These are phyloP conservation scores for Carex pumila DNA, from an alignment of 176 grass and related monocot species.

Conservation along the genomic window DNA sequence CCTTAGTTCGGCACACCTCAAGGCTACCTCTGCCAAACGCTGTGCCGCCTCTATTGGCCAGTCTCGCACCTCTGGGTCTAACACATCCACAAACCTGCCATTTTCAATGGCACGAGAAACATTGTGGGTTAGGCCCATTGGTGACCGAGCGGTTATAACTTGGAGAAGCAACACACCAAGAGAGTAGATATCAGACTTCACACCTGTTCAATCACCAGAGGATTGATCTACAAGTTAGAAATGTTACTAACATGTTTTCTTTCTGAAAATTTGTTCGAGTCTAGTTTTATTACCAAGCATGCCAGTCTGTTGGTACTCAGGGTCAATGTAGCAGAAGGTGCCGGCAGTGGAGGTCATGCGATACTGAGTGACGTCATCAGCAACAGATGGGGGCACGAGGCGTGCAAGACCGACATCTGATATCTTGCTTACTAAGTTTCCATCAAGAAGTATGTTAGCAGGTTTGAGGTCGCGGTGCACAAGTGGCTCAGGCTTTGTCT, in stretches of 20 bases:
- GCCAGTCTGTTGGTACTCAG: constrained; percentile 91
- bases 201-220: neutral
- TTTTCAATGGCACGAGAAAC: constrained; percentile 55
- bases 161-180: constrained; percentile 90
- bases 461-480: constrained; percentile 94
- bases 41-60: constrained; percentile 72
- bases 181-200: constrained; percentile 90
- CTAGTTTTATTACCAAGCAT: constrained; percentile 48
- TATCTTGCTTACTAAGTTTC: constrained; percentile 95
- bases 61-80: constrained; percentile 52
- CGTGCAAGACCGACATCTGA: constrained; percentile 81
- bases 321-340: constrained; percentile 96
- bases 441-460: constrained; percentile 79
- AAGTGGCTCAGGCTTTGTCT: constrained; percentile 74
- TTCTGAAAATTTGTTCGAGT: neutral
- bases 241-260: neutral
- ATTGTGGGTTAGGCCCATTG: constrained; percentile 82
- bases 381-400: constrained; percentile 63
- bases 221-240: neutral
- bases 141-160: constrained; percentile 54
- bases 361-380: constrained; percentile 79
- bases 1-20: constrained; percentile 66
- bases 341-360: constrained; percentile 78
- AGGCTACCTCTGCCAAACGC: constrained; percentile 46
- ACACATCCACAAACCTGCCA: constrained; percentile 42